Conservation (phyloP, 202 grass and related monocot genomes). For the Miscanthus sacchariflorus region DNA sequence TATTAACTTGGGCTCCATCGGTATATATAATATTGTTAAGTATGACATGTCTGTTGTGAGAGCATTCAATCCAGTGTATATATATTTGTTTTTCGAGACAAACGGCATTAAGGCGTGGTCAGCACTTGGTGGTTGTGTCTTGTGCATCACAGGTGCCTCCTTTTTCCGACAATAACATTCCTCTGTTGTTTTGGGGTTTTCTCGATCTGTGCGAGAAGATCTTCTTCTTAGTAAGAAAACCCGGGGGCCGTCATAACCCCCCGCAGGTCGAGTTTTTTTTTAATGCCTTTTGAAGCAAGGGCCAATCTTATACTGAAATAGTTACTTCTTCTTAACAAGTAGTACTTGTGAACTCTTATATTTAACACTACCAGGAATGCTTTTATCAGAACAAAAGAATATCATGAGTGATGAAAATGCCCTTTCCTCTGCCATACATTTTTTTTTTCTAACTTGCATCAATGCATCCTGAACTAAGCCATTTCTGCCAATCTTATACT, state of each 20-base stretch:
- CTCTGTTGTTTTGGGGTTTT: neutral
- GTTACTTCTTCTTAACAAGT: neutral
- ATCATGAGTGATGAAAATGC: constrained; percentile 28
- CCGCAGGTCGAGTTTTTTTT: too few relatives aligned
- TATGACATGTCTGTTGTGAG: constrained; percentile 84
- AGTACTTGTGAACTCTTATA: constrained; percentile 16
- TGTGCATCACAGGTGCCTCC: constrained; percentile 91
- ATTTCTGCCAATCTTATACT: neutral
- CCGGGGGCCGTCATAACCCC: too few relatives aligned
- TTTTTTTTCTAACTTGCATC: neutral
- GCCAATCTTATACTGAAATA: neutral
- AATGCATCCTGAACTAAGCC: constrained; percentile 3
- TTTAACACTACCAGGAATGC: neutral
- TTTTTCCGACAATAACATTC: constrained; percentile 4
- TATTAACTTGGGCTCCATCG: constrained; percentile 79
- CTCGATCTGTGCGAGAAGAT: too few relatives aligned
- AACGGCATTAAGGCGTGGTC: constrained; percentile 91
- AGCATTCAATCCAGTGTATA: constrained; percentile 91
- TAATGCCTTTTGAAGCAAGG: constrained; percentile 1
- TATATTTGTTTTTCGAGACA: constrained; percentile 85
- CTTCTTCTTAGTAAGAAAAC: too few relatives aligned
- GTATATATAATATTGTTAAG: constrained; percentile 86
- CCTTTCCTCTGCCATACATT: neutral
- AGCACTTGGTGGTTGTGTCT: constrained; percentile 95
- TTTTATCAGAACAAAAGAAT: constrained; percentile 6